phyloP scores from a whole-genome alignment of 192 early-diverging fungal species.

The Coemansia sp. region DNA sequence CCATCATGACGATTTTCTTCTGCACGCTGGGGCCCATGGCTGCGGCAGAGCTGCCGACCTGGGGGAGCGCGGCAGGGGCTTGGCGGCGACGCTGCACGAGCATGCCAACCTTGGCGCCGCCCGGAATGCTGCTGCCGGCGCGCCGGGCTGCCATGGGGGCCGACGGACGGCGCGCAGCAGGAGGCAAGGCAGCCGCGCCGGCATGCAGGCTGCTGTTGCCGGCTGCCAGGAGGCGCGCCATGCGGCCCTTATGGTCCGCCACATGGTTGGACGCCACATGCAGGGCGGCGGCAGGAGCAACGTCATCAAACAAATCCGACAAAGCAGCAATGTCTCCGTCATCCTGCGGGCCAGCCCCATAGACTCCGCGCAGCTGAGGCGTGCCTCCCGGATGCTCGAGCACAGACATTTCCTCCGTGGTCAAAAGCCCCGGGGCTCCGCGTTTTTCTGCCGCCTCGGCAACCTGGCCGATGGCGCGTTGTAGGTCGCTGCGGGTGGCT shows the following conservation, averaged over 20 bases:
- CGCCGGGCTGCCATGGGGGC: not conserved
- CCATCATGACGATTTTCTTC: conserved; percentile 25
- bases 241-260: conserved; percentile 31
- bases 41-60: conserved; percentile 1
- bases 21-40: conserved; percentile 1
- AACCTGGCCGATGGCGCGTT: conserved; percentile 17
- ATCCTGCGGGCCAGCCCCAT: conserved; percentile 8
- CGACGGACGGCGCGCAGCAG: not conserved
- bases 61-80: conserved; percentile 17
- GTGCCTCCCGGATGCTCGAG: not conserved
- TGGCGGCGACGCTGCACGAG: conserved; percentile 13
- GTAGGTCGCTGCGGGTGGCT: conserved; percentile 22
- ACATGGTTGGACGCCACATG: conserved; percentile 8
- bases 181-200: not conserved
- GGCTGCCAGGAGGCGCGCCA: conserved; percentile 24
- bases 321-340: not conserved
- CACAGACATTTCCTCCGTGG: conserved; percentile 3
- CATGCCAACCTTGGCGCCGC: conserved; percentile 33
- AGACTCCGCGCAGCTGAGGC: conserved; percentile 1
- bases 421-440: conserved; percentile 1
- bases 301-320: conserved; percentile 24
- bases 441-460: conserved; percentile 8
- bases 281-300: conserved; percentile 6
- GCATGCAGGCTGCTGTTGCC: conserved; percentile 2
- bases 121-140: not conserved